Base-by-base conservation (phyloP, 805 yeast species). In the Lachancea nothofagi region DNA sequence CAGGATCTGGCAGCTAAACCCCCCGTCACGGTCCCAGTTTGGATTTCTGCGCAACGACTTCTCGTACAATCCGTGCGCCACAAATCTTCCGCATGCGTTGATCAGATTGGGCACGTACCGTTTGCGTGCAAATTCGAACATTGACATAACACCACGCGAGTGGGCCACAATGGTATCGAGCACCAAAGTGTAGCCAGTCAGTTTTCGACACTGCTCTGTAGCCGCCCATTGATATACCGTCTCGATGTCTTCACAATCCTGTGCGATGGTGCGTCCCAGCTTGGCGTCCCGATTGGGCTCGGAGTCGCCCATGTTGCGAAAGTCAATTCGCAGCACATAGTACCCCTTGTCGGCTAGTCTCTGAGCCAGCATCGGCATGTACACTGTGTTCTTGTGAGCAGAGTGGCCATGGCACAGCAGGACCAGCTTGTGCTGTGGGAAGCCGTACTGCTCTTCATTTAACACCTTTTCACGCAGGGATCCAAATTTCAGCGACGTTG, bases 271-370 rank as follows among this genome's bases (percentile, higher is more conserved):
- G 38, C 96, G 68, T 0, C 89, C 90, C 1, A 37, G 34, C 1
- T 26, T 37, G 0, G 43, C 43, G 26, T 54, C 57, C 9, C 39
- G 42, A 42, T 55, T 55, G 3, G 46, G 78, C 18, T 74, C 80
- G 3, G 95, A 84, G 42, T 74, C 77, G 1, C 97, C 97, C 59
- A 93, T 81, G 5, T 82, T 83, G 40, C 96, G 70, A 53, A 89
- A 88, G 60, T 89, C 97, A 49, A 88, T 78, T 47, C 97, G 66
- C 36, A 86, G 69, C 3, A 82, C 74, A 54, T 70, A 77, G 41
- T 77, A 65, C 0, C 94, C 95, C 43, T 72, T 57, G 12, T 72
- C 71, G 2, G 88, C 78, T 40, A 89, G 57, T 19, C 61, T 62
- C 20, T 73, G 72, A 0, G 94, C 89, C 31, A 86, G 59, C 12